These are phyloP conservation scores for Choanephora cucurbitarum DNA, from an alignment of 371 early-diverging fungal species.

Conservation along the genomic window DNA sequence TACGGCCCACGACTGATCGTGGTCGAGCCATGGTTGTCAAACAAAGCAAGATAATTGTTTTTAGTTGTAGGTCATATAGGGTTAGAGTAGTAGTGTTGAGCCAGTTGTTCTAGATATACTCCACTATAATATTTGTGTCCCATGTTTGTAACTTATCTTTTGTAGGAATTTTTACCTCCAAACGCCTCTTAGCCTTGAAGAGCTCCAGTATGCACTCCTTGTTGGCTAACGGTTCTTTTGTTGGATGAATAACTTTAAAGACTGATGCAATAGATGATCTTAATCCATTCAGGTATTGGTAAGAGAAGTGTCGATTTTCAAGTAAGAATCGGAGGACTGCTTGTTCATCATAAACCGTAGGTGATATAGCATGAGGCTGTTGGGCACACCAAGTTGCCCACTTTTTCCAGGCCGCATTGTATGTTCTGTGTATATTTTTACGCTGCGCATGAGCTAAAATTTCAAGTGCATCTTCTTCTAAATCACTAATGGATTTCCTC, in stretches of 20 bases:
- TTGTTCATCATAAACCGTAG: background rate
- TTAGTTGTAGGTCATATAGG: background rate
- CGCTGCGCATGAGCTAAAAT: background rate
- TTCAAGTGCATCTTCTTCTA: background rate
- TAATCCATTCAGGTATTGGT: background rate
- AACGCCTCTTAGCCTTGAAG: background rate
- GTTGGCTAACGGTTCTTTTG: background rate
- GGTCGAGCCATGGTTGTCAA: slow-evolving; percentile 25
- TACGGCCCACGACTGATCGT: slow-evolving; percentile 19
- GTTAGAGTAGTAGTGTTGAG: background rate
- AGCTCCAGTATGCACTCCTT: background rate
- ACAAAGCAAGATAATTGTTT: background rate
- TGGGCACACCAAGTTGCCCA: background rate
- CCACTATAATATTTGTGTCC: background rate
- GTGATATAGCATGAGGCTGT: background rate
- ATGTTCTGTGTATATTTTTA: background rate
- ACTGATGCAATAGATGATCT: slow-evolving; percentile 12
- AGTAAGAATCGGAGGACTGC: background rate
- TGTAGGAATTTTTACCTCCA: background rate
- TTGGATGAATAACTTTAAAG: slow-evolving; percentile 4
- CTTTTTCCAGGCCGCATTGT: background rate
- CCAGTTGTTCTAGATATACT: background rate
- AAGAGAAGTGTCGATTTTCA: background rate
- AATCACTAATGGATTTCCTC: background rate
- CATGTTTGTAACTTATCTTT: background rate